Evolutionary conservation across 352 stramenopile genomes (phyloP).

Genomic region (Globisporangium paddicum): DNA sequence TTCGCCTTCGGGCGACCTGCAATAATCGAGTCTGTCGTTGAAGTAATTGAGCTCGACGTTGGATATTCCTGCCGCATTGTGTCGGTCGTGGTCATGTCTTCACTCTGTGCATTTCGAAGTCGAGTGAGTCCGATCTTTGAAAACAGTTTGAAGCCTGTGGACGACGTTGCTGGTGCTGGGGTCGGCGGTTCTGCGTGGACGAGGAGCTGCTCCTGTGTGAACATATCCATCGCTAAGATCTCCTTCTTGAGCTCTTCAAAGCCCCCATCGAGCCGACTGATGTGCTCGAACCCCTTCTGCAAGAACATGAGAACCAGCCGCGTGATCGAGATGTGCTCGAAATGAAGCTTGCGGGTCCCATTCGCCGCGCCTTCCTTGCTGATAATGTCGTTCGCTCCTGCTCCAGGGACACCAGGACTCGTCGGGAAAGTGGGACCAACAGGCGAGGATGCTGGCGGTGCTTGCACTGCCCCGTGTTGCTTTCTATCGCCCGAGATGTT

Average conservation of each 20-base stretch:
- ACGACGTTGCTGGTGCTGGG: constrained; percentile 12
- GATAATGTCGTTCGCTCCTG: constrained; percentile 28
- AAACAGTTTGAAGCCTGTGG: constrained; percentile 38
- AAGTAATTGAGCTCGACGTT: neutral
- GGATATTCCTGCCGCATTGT: neutral
- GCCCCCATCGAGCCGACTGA: constrained; percentile 76
- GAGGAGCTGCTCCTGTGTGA: constrained; percentile 69
- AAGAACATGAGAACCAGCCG: constrained; percentile 83
- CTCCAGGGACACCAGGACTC: constrained; percentile 19
- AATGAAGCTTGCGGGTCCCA: constrained; percentile 18
- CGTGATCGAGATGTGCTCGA: constrained; percentile 71
- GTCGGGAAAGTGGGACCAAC: neutral
- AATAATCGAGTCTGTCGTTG: neutral
- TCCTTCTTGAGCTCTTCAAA: constrained; percentile 77
- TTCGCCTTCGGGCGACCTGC: constrained; percentile 18
- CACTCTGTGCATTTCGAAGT: constrained; percentile 25
- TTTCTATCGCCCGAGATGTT: constrained; percentile 59
- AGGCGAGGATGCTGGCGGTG: constrained; percentile 6
- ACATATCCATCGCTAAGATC: constrained; percentile 58
- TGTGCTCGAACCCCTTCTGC: constrained; percentile 83
- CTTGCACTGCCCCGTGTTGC: neutral
- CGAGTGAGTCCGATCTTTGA: constrained; percentile 45
- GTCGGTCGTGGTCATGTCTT: constrained; percentile 21
- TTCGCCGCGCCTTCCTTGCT: constrained; percentile 20
- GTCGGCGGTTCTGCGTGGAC: constrained; percentile 22